These are phyloP conservation scores for Diaporthe helianthi DNA, from an alignment of 2,329 filamentous ascomycete species.

Conservation along the genomic window DNA sequence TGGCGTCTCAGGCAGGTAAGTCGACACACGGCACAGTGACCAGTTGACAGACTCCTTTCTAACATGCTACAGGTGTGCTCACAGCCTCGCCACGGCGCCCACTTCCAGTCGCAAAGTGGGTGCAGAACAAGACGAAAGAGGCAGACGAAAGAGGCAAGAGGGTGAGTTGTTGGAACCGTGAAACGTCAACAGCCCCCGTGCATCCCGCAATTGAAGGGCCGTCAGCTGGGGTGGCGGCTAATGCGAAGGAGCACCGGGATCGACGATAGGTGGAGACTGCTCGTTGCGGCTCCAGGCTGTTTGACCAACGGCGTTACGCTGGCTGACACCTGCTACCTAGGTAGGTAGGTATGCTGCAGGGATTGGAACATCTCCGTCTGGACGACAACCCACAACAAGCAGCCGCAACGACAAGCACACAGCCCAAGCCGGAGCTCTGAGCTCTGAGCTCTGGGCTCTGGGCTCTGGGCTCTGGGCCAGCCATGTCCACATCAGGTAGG, in stretches of 20 bases:
- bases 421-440: background rate
- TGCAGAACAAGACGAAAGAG: background rate
- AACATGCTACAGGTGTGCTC: slow-evolving; percentile 9
- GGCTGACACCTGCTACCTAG: no score
- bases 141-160: slow-evolving; percentile 6
- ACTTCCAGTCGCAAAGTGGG: background rate
- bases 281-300: background rate
- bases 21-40: background rate
- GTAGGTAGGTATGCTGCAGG: slow-evolving; percentile 28
- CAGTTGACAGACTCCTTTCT: background rate
- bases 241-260: slow-evolving; percentile 22
- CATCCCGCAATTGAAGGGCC: slow-evolving; percentile 30
- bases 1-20: background rate
- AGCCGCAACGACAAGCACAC: background rate
- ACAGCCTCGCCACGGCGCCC: slow-evolving; percentile 9
- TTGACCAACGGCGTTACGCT: slow-evolving; percentile 30
- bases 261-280: slow-evolving; percentile 27
- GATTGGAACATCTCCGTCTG: slow-evolving; percentile 16
- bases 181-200: slow-evolving; percentile 27
- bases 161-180: slow-evolving; percentile 18
- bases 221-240: slow-evolving; percentile 29
- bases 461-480: background rate
- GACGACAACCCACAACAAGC: background rate
- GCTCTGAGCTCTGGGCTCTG: slow-evolving; percentile 2
- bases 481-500: slow-evolving; percentile 27